Evolutionary conservation across 345 rosid species (phyloP).

Genomic region (sweet orange (Citrus sinensis)): DVS_A1.0 CM039167.1:610501-611000

Average conservation of each 20-base stretch:
- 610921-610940: no score
- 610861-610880: background rate
- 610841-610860: background rate
- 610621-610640: background rate
- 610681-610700: constrained; percentile 13
- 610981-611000: no score
- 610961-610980: no score
- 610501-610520: constrained; percentile 38
- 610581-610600: background rate
- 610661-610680: background rate
- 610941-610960: no score
- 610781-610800: constrained; percentile 1
- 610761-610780: no score
- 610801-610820: background rate
- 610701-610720: background rate
- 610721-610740: background rate
- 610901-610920: no score
- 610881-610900: background rate
- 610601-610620: no score
- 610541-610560: no score
- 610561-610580: background rate
- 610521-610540: background rate
- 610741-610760: constrained; percentile 17
- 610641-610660: no score
- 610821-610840: background rate